These are phyloP conservation scores for Vitis hybrid DNA, from an alignment of 177 flowering plant genomes.

Conservation along the genomic window DNA sequence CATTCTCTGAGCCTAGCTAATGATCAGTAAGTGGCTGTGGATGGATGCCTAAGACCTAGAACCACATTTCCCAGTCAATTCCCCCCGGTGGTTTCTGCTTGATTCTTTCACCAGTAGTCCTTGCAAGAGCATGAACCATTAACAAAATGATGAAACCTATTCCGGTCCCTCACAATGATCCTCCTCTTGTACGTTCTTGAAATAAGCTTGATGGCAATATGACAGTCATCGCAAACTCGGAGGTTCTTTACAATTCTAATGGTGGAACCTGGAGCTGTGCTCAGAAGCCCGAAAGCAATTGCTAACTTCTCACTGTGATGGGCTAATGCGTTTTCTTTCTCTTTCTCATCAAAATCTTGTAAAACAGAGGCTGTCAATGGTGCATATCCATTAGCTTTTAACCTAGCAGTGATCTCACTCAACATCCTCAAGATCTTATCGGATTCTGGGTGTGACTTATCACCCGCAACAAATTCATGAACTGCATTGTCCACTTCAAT, in stretches of 20 bases:
- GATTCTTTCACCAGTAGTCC: conserved; percentile 24
- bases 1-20: too few species aligned
- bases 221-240: conserved; percentile 35
- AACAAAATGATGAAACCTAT: conserved; percentile 32
- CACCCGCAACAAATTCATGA: conserved; percentile 39
- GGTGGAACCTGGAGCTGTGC: conserved; percentile 23
- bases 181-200: conserved; percentile 20
- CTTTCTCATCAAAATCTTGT: conserved; percentile 27
- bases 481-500: conserved; percentile 31
- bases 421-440: conserved; percentile 25
- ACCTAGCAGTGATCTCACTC: conserved; percentile 25
- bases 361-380: conserved; percentile 21
- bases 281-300: conserved; percentile 30
- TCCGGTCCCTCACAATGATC: conserved; percentile 30
- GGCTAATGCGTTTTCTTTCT: conserved; percentile 22
- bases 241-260: conserved; percentile 32
- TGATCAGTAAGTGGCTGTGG: too few species aligned
- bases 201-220: conserved; percentile 21
- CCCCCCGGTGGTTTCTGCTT: neutral
- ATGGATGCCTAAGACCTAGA: too few species aligned
- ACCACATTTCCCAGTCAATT: too few species aligned
- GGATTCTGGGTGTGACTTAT: conserved; percentile 28
- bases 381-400: conserved; percentile 15
- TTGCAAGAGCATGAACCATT: conserved; percentile 31
- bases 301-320: conserved; percentile 9